Conservation (phyloP, 129 eudicot species). For the Heracleum sosnowskyi region DNA sequence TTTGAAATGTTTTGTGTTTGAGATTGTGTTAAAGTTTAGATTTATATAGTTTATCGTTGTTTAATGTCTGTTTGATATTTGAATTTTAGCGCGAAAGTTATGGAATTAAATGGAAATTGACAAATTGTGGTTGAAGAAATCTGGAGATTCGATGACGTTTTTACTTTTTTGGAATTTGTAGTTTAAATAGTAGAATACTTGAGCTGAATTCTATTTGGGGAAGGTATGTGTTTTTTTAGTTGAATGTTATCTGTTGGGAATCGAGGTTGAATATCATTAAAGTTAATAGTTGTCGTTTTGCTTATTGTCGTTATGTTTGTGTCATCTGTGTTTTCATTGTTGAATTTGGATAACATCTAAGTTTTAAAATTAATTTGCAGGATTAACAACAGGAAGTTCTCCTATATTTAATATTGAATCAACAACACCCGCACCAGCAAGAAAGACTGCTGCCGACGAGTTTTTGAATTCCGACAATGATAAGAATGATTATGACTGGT, state of each 20-base stretch:
- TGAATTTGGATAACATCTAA: not conserved
- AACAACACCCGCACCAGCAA: slow-evolving; percentile 22
- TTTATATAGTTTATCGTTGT: not conserved
- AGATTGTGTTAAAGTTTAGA: not conserved
- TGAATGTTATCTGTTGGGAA: not conserved
- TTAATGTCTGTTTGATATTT: not conserved
- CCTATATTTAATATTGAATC: slow-evolving; percentile 49
- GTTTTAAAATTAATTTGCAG: slow-evolving; percentile 30
- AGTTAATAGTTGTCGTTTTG: not conserved
- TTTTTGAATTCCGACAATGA: slow-evolving; percentile 85
- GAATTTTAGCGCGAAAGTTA: not conserved
- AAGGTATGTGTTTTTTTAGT: not conserved
- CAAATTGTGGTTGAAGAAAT: not conserved
- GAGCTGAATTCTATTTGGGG: not conserved
- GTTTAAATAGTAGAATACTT: not conserved
- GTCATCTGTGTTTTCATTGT: not conserved
- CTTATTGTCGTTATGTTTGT: not conserved
- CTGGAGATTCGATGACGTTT: not conserved
- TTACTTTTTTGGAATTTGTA: not conserved
- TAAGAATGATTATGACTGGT: slow-evolving; percentile 98
- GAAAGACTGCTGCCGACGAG: slow-evolving; percentile 79
- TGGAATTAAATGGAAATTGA: not conserved
- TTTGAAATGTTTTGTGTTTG: not conserved
- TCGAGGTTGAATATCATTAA: not conserved
- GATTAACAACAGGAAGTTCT: slow-evolving; percentile 50